These are phyloP conservation scores for Panaeolus papilionaceus DNA, from an alignment of 768 basidiomycete species.

Conservation along the genomic window DNA sequence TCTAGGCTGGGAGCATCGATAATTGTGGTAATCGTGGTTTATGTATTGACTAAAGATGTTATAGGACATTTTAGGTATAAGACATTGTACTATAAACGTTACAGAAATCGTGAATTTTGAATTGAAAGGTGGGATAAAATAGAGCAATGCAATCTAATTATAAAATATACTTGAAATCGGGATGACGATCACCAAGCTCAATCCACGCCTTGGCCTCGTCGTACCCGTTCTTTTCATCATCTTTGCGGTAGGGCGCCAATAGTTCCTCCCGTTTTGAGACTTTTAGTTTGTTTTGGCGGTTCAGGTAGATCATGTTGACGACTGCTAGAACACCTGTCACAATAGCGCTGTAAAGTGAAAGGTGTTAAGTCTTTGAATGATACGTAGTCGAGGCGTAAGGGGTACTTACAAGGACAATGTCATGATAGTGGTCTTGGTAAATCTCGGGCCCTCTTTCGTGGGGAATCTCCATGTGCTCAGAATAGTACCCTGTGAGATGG, in stretches of 20 bases:
- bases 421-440: conserved; percentile 16
- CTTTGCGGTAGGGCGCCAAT: conserved; percentile 15
- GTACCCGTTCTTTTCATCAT: conserved; percentile 6
- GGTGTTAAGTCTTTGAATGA: not conserved
- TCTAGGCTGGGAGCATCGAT: too few species aligned
- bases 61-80: not conserved
- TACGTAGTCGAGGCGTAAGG: not conserved
- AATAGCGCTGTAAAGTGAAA: not conserved
- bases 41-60: not conserved
- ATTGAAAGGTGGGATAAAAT: not conserved
- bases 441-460: conserved; percentile 17
- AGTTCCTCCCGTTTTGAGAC: conserved; percentile 14
- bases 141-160: not conserved
- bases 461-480: conserved; percentile 21
- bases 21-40: too few species aligned
- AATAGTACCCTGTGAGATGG: conserved; percentile 14
- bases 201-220: conserved; percentile 20
- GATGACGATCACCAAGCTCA: conserved; percentile 22
- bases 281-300: conserved; percentile 16
- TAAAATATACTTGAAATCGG: conserved; percentile 20
- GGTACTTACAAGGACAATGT: conserved; percentile 9
- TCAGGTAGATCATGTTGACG: conserved; percentile 9
- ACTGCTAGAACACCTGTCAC: not conserved
- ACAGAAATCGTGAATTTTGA: not conserved
- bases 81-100: conserved; percentile 3